These are phyloP conservation scores for Nemania diffusa DNA, from an alignment of 2,329 filamentous ascomycete species.

Conservation along the genomic window DNA sequence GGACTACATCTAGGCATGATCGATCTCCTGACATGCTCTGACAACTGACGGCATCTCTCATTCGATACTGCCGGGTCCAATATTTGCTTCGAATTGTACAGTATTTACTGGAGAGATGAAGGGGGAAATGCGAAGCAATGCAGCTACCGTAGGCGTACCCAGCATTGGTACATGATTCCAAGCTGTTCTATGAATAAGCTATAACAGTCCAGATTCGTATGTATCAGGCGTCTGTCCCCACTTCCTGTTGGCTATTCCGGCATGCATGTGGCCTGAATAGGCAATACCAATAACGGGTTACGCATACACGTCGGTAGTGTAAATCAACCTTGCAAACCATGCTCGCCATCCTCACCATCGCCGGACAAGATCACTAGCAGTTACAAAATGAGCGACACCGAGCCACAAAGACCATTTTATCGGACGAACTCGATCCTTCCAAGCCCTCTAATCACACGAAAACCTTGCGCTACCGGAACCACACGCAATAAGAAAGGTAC, in stretches of 20 bases:
- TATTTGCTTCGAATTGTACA: neutral
- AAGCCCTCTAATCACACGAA: neutral
- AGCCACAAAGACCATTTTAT: constrained; percentile 1
- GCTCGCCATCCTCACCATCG: neutral
- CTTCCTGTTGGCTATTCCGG: constrained; percentile 42
- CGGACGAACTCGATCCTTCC: constrained; percentile 1
- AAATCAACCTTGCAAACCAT: constrained; percentile 10
- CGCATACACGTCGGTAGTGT: neutral
- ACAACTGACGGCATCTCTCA: constrained; percentile 1
- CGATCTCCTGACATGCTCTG: constrained; percentile 25
- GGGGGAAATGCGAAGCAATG: neutral
- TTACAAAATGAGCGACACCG: neutral
- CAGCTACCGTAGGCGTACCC: neutral
- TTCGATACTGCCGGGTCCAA: constrained; percentile 5
- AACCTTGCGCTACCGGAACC: neutral
- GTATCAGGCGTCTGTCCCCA: constrained; percentile 12
- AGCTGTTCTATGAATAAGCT: neutral
- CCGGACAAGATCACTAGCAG: neutral
- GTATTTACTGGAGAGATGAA: neutral
- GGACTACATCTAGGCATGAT: constrained; percentile 14
- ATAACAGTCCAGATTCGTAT: constrained; percentile 7
- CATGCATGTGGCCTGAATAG: constrained; percentile 45
- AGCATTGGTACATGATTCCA: constrained; percentile 11
- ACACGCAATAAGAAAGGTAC: constrained; percentile 17
- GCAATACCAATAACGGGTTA: constrained; percentile 35